A percentile compares a stretch with the other conserved stretches of the same genome.
Conservation (phyloP, 2,329 filamentous ascomycete species). For the Pseudogymnoascus sp. region DNA sequence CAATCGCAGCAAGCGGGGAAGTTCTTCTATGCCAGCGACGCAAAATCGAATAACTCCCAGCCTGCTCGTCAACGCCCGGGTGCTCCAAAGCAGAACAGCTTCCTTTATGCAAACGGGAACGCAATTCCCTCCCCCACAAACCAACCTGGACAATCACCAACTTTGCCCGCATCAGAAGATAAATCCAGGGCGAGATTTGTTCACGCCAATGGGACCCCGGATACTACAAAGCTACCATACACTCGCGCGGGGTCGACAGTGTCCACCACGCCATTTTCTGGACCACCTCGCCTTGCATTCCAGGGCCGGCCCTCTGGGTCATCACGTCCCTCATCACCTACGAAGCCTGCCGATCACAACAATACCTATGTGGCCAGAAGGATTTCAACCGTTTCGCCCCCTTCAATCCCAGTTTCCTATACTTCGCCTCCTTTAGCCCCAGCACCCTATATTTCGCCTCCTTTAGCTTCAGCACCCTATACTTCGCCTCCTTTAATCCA, state of each 20-base stretch:
- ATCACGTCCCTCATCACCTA: neutral
- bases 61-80: constrained; percentile 36
- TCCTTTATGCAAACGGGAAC: constrained; percentile 47
- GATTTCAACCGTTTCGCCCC: constrained; percentile 6
- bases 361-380: constrained; percentile 2
- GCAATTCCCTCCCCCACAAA: constrained; percentile 22
- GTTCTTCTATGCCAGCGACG: constrained; percentile 91
- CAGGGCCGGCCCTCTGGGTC: neutral
- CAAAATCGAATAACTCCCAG: constrained; percentile 37
- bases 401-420: neutral
- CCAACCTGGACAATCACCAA: constrained; percentile 24
- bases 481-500: neutral
- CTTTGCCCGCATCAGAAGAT: constrained; percentile 30
- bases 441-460: neutral
- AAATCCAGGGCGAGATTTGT: constrained; percentile 59
- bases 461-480: neutral
- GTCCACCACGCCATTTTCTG: constrained; percentile 40
- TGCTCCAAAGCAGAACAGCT: constrained; percentile 24
- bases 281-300: constrained; percentile 34
- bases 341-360: neutral
- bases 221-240: constrained; percentile 36
- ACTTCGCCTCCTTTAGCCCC: neutral
- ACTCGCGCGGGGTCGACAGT: constrained; percentile 32
- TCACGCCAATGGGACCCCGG: constrained; percentile 62
- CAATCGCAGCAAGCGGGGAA: constrained; percentile 40